These are phyloP conservation scores for Ceratobasidium sp. DNA, from an alignment of 1,284 basidiomycete genomes.

Conservation along the genomic window DNA sequence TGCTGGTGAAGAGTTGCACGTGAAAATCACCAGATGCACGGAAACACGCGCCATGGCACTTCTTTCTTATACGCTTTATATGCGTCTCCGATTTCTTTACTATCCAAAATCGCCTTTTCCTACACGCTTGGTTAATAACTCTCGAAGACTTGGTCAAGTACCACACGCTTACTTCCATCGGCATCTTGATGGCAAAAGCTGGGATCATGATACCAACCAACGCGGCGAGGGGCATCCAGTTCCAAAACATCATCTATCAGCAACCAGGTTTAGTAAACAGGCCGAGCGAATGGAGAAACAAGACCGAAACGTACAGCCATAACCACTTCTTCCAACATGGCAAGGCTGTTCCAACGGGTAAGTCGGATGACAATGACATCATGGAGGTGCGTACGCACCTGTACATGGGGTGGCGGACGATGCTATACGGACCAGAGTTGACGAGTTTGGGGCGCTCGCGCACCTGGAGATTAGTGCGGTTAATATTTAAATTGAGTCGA, in stretches of 20 bases:
- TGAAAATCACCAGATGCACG: slow-evolving; percentile 7
- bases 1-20: not conserved
- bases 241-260: slow-evolving; percentile 10
- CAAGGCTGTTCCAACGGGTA: not conserved
- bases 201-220: not conserved
- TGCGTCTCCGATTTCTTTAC: slow-evolving; percentile 1
- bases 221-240: slow-evolving; percentile 10
- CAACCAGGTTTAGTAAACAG: not conserved
- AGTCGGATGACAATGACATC: too few species aligned
- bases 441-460: slow-evolving; percentile 9
- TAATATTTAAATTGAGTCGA: too few species aligned
- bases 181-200: slow-evolving; percentile 28
- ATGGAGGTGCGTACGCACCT: not conserved
- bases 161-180: slow-evolving; percentile 26
- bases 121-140: not conserved
- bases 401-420: slow-evolving; percentile 20
- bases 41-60: too few species aligned
- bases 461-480: too few species aligned
- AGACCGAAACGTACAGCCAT: not conserved
- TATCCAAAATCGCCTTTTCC: slow-evolving; percentile 31
- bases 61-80: slow-evolving; percentile 39
- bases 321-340: not conserved
- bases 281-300: too few species aligned
- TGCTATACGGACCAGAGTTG: not conserved
- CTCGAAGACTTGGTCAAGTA: not conserved